These are phyloP conservation scores for Coemansia sp. DNA, from an alignment of 192 early-diverging fungal genomes.

Conservation along the genomic window DNA sequence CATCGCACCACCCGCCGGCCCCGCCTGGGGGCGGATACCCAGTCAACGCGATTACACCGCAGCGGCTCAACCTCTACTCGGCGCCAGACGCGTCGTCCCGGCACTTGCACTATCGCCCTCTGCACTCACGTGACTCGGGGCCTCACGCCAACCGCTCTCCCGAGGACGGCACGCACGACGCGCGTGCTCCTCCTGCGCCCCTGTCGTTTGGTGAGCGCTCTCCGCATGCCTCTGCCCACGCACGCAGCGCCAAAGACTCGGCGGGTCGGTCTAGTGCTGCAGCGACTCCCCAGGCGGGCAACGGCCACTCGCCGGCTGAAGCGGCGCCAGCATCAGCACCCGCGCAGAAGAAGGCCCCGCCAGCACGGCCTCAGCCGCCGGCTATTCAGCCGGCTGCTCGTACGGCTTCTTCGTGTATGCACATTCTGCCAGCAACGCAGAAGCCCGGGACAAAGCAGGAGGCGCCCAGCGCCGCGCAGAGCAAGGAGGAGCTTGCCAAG, in stretches of 20 bases:
- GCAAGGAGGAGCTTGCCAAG: constrained; percentile 48
- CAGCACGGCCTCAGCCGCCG: neutral
- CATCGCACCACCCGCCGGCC: constrained; percentile 7
- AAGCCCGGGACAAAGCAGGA: constrained; percentile 3
- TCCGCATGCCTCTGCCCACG: neutral
- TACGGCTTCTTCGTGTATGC: constrained; percentile 4
- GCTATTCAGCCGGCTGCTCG: neutral
- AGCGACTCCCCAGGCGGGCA: constrained; percentile 7
- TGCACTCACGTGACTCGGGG: constrained; percentile 8
- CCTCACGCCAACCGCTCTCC: neutral
- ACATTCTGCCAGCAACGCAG: constrained; percentile 3
- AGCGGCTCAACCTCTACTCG: constrained; percentile 51
- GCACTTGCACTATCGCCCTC: constrained; percentile 17
- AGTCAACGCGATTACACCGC: constrained; percentile 51
- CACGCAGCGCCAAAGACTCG: neutral
- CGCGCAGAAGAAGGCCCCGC: neutral
- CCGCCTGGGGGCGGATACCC: constrained; percentile 24
- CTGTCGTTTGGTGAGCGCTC: constrained; percentile 27
- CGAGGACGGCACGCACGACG: neutral
- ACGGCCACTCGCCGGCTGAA: constrained; percentile 5
- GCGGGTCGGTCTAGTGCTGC: neutral
- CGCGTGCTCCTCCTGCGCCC: constrained; percentile 32
- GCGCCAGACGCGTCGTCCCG: constrained; percentile 15
- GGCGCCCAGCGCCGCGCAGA: neutral
- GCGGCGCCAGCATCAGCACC: neutral